phyloP scores from a whole-genome alignment of 1,284 basidiomycete genomes.

The Austroboletus niveus region DNA sequence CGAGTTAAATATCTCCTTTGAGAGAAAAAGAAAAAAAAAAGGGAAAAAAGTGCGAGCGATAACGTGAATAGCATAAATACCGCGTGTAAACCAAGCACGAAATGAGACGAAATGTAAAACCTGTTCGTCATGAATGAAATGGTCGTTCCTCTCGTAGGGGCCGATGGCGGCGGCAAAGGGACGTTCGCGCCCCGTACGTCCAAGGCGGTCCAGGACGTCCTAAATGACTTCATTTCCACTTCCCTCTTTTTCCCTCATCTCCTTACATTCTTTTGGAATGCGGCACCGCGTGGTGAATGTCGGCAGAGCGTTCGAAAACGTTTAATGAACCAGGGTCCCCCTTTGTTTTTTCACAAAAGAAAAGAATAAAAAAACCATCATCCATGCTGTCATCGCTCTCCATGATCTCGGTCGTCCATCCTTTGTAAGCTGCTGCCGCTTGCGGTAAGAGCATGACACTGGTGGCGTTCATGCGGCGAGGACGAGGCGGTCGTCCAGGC shows the following conservation, averaged over 20 bases:
- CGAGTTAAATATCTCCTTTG: background rate
- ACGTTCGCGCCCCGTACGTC: no score
- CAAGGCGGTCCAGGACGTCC: background rate
- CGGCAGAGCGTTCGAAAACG: background rate
- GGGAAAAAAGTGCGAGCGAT: background rate
- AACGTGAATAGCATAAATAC: background rate
- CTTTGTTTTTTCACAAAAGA: background rate
- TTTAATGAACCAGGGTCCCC: background rate
- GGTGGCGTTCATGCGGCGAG: constrained; percentile 7
- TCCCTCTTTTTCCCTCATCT: background rate
- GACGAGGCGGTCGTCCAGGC: background rate
- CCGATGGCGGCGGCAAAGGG: background rate
- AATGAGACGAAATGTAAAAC: background rate
- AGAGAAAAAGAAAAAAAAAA: background rate
- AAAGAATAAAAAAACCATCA: no score
- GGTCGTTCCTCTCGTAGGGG: background rate
- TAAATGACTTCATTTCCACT: background rate
- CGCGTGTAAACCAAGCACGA: background rate
- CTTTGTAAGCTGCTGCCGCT: constrained; percentile 12
- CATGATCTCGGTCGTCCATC: background rate
- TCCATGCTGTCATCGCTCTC: constrained; percentile 5
- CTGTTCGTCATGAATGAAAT: background rate
- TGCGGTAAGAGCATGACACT: constrained; percentile 16
- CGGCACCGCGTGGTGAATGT: constrained; percentile 3
- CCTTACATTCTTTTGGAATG: background rate